Conservation (phyloP, 768 basidiomycete genomes). For the Leccinum aurantiacum region DNA sequence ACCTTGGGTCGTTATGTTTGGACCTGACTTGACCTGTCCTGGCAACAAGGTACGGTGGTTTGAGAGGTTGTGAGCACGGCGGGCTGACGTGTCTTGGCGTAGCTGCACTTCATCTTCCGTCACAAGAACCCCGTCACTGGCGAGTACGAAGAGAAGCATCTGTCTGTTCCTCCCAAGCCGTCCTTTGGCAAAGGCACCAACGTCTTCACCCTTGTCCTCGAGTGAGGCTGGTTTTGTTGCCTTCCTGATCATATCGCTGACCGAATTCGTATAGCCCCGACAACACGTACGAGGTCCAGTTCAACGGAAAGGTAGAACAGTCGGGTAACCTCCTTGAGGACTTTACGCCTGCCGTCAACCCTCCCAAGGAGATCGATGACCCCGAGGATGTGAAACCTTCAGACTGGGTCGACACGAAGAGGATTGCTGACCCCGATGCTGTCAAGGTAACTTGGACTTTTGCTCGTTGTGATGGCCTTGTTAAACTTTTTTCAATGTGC, state of each 20-base stretch:
- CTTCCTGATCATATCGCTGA: slow-evolving; percentile 8
- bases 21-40: slow-evolving; percentile 92
- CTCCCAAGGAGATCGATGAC: slow-evolving; percentile 90
- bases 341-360: slow-evolving; percentile 93
- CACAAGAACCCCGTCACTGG: slow-evolving; percentile 92
- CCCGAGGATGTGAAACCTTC: slow-evolving; percentile 86
- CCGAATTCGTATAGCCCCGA: slow-evolving; percentile 61
- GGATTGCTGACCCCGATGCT: slow-evolving; percentile 82
- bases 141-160: slow-evolving; percentile 96
- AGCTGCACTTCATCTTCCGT: slow-evolving; percentile 99
- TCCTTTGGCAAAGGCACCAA: slow-evolving; percentile 88
- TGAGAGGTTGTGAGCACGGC: no score
- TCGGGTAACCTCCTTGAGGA: slow-evolving; percentile 88
- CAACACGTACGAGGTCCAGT: slow-evolving; percentile 88
- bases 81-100: slow-evolving; percentile 9
- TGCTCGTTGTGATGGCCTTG: neutral
- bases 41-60: slow-evolving; percentile 74
- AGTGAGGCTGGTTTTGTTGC: slow-evolving; percentile 52
- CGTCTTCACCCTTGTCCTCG: slow-evolving; percentile 90
- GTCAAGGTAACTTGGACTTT: slow-evolving; percentile 53
- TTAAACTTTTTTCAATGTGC: slow-evolving; percentile 23
- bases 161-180: slow-evolving; percentile 76
- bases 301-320: slow-evolving; percentile 83
- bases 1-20: slow-evolving; percentile 96
- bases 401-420: slow-evolving; percentile 90